A percentile compares a stretch with the other conserved stretches of the same genome.
phyloP scores from a whole-genome alignment of 805 yeast species.

The Kurtzmaniella fragi region DNA sequence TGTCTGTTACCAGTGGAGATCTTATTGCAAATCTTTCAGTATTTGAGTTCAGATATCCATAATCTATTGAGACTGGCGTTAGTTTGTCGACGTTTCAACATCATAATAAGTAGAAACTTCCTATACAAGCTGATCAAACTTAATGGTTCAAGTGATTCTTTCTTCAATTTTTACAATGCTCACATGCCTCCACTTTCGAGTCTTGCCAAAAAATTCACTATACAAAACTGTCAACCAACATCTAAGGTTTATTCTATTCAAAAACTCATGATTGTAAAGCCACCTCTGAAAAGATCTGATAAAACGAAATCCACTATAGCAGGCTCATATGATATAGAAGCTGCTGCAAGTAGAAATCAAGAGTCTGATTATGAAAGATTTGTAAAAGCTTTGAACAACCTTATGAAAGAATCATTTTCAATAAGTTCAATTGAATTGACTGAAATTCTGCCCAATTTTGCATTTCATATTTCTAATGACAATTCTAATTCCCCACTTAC shows the following conservation, averaged over 20 bases:
- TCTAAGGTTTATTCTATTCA: slow-evolving; percentile 27
- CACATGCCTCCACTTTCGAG: slow-evolving; percentile 22
- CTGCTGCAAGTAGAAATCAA: slow-evolving; percentile 8
- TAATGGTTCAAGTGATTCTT: slow-evolving; percentile 14
- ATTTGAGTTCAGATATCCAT: slow-evolving; percentile 14
- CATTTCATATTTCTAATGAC: slow-evolving; percentile 25
- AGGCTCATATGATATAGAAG: slow-evolving; percentile 30
- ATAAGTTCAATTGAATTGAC: slow-evolving; percentile 34
- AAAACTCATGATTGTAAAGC: slow-evolving; percentile 24
- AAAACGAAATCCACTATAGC: slow-evolving; percentile 26
- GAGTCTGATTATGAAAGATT: slow-evolving; percentile 20
- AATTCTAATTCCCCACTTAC: slow-evolving; percentile 13
- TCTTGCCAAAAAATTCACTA: slow-evolving; percentile 14
- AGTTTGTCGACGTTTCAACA: slow-evolving; percentile 32
- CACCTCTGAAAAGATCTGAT: slow-evolving; percentile 22
- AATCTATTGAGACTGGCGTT: slow-evolving; percentile 23
- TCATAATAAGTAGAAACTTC: slow-evolving; percentile 30
- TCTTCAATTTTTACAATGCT: slow-evolving; percentile 29
- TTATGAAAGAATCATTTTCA: slow-evolving; percentile 45
- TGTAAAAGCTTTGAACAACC: slow-evolving; percentile 16
- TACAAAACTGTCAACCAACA: slow-evolving; percentile 18
- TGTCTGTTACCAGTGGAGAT: slow-evolving; percentile 42
- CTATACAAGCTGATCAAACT: slow-evolving; percentile 32
- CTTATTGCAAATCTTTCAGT: slow-evolving; percentile 26
- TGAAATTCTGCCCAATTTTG: slow-evolving; percentile 49